Evolutionary conservation across 306 rosid genomes (phyloP).

Genomic region (Fragaria ananassa): DNA sequence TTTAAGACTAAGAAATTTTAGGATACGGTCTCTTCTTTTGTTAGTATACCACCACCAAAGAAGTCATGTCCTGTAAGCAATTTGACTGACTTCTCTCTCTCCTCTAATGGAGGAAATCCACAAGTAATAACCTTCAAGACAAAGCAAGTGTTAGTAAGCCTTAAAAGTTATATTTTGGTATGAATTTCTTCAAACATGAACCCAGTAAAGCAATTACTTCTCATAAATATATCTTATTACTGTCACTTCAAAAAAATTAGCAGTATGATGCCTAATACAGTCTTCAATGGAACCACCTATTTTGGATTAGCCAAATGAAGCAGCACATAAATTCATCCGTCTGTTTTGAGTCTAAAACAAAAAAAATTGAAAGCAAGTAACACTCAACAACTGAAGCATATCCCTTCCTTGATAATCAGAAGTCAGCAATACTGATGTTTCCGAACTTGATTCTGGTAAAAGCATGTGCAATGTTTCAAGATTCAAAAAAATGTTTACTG

Average conservation of each 20-base stretch:
- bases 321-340: neutral
- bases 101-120: conserved; percentile 92
- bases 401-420: neutral
- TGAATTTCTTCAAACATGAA: conserved; percentile 8
- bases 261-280: neutral
- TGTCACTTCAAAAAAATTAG: neutral
- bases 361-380: neutral
- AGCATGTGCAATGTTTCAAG: neutral
- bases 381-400: neutral
- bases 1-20: neutral
- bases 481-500: conserved; percentile 17
- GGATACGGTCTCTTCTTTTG: conserved; percentile 85
- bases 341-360: neutral
- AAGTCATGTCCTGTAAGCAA: conserved; percentile 66
- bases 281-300: neutral
- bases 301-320: neutral
- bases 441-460: neutral
- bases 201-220: neutral
- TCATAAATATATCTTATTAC: neutral
- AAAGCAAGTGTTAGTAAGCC: conserved; percentile 20
- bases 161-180: neutral
- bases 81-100: conserved; percentile 70
- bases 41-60: conserved; percentile 60
- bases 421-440: neutral
- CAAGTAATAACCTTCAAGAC: conserved; percentile 70